These are phyloP conservation scores for Blastobotrys illinoisensis DNA, from an alignment of 1,139 yeast species.

Conservation along the genomic window DNA sequence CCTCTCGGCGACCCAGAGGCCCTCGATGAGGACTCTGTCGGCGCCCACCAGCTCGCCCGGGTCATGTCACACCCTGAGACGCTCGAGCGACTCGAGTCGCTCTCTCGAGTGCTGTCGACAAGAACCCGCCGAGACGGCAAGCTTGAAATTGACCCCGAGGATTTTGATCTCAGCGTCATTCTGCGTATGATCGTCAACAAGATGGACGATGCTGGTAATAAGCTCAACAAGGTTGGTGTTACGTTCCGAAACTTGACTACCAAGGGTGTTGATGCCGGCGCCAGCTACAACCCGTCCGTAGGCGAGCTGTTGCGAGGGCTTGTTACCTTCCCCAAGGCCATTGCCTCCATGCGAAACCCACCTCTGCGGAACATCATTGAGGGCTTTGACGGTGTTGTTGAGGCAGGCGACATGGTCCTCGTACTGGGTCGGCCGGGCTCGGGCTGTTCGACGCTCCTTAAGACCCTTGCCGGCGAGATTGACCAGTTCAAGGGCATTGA, in stretches of 20 bases:
- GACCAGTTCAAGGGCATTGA: slow-evolving; percentile 38
- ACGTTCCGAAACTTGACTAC: slow-evolving; percentile 44
- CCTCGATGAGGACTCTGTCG: slow-evolving; percentile 14
- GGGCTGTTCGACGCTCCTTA: slow-evolving; percentile 56
- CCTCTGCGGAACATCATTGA: slow-evolving; percentile 43
- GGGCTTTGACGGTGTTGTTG: slow-evolving; percentile 39
- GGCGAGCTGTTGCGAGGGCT: slow-evolving; percentile 38
- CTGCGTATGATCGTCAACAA: slow-evolving; percentile 31
- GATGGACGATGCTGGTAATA: slow-evolving; percentile 40
- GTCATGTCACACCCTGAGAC: slow-evolving; percentile 28
- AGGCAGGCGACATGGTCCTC: slow-evolving; percentile 56
- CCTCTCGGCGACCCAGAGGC: slow-evolving; percentile 17
- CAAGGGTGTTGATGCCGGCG: slow-evolving; percentile 47
- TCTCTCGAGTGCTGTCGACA: slow-evolving; percentile 40
- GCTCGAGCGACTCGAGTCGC: slow-evolving; percentile 36
- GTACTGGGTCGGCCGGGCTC: slow-evolving; percentile 67
- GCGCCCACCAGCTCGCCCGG: slow-evolving; percentile 18
- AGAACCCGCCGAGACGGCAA: slow-evolving; percentile 35
- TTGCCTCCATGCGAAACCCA: slow-evolving; percentile 23
- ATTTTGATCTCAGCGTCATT: slow-evolving; percentile 39
- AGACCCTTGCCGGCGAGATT: slow-evolving; percentile 50
- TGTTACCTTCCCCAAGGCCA: slow-evolving; percentile 28
- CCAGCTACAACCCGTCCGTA: slow-evolving; percentile 48
- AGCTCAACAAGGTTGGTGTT: slow-evolving; percentile 46
- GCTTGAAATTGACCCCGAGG: slow-evolving; percentile 37